Evolutionary conservation across 768 basidiomycete genomes (phyloP).

Genomic region (Phlegmacium glaucopus): DNA sequence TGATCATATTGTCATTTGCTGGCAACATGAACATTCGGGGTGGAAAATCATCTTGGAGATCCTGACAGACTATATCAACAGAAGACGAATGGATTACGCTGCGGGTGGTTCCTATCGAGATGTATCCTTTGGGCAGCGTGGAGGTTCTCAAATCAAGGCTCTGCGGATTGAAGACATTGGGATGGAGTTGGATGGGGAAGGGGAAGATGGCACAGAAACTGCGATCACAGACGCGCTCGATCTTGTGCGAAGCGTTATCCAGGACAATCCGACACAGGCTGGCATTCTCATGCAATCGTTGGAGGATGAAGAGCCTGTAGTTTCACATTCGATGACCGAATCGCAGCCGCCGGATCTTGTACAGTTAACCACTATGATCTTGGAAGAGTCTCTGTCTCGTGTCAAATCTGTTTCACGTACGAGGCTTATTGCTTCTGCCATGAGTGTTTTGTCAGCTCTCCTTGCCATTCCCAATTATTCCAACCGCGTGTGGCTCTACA

Average conservation of each 20-base stretch:
- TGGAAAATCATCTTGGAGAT: conserved; percentile 87
- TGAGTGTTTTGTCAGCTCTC: conserved; percentile 78
- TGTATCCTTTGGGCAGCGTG: conserved; percentile 49
- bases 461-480: conserved; percentile 72
- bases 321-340: conserved; percentile 49
- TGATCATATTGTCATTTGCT: conserved; percentile 68
- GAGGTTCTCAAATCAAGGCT: conserved; percentile 33
- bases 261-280: conserved; percentile 63
- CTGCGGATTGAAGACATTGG: conserved; percentile 67
- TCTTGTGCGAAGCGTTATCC: conserved; percentile 73
- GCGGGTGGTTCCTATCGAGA: conserved; percentile 44
- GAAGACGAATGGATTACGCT: conserved; percentile 42
- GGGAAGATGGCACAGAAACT: conserved; percentile 42
- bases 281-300: conserved; percentile 64
- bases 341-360: conserved; percentile 67
- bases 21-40: conserved; percentile 81
- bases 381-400: conserved; percentile 70
- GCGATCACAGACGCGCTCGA: conserved; percentile 74
- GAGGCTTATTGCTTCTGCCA: conserved; percentile 71
- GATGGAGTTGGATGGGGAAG: conserved; percentile 59
- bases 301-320: conserved; percentile 53
- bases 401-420: conserved; percentile 43
- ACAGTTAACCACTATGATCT: conserved; percentile 74
- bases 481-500: conserved; percentile 85
- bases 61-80: conserved; percentile 70